Base-by-base conservation (phyloP, 1,139 yeast species). In the Kurtzmaniella quercitrusa region DNA sequence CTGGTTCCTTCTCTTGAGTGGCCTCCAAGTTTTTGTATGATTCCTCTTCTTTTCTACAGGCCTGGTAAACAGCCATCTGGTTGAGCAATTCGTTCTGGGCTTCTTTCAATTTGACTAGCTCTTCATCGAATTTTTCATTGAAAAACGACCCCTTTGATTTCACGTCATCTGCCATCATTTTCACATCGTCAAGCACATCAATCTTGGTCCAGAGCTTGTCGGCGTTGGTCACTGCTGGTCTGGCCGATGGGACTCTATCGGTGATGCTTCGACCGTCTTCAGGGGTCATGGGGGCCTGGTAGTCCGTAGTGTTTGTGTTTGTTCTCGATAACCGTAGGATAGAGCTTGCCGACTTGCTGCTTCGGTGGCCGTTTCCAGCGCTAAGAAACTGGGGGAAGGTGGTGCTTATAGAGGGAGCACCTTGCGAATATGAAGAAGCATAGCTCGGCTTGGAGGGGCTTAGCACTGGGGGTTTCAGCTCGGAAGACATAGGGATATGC, bases 121-220 rank as follows among this genome's bases (percentile, higher is more conserved):
- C 82, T 8, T 67, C 65, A 34, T 79, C 77, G 55, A 85, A 87
- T 34, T 73, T 69, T 3, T 71, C 70, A 41, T 84, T 85, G 57
- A 88, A 85, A 59, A 81, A 84, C 16, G 82, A 77, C 37, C 78
- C 79, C 46, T 70, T 73, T 25, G 65, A 54, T 39, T 70, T 66
- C 1, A 81, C 80, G 43, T 82, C 79, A 15, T 65, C 66, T 0
- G 90, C 82, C 75, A 85, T 75, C 45, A 70, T 70, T 45, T 78
- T 77, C 3, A 90, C 95, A 52, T 88, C 96, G 52, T 88, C 93
- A 48, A 91, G 69, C 1, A 87, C 87, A 56, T 87, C 96, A 40
- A 90, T 83, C 55, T 89, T 95, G 2, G 94, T 83, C 95, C 96
- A 90, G 42, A 88, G 66, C 54, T 79, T 75, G 60, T 88, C 95